phyloP scores from a whole-genome alignment of 2,329 filamentous ascomycete species.

The Colletotrichum kahawae region DNA sequence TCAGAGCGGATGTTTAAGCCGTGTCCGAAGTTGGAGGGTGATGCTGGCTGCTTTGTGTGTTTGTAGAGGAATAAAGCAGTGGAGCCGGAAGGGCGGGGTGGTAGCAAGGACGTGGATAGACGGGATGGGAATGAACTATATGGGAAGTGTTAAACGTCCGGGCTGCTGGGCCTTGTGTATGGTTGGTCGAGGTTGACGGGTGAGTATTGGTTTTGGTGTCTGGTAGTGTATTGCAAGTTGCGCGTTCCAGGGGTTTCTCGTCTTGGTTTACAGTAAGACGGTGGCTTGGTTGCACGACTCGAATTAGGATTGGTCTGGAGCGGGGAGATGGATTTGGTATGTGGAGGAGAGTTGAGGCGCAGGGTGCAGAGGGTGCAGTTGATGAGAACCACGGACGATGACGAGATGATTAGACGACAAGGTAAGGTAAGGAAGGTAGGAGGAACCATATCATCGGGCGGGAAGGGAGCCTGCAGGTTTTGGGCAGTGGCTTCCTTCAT shows the following conservation, averaged over 20 bases:
- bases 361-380: neutral
- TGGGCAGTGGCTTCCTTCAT: constrained; percentile 9
- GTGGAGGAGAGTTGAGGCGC: constrained; percentile 2
- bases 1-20: neutral
- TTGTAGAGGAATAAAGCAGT: constrained; percentile 9
- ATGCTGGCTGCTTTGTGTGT: neutral
- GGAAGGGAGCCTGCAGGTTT: constrained; percentile 19
- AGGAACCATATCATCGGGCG: constrained; percentile 1
- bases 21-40: constrained; percentile 8
- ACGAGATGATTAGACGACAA: neutral
- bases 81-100: constrained; percentile 5
- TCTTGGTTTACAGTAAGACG: constrained; percentile 12
- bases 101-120: neutral
- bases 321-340: neutral
- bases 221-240: neutral
- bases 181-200: neutral
- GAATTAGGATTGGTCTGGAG: neutral
- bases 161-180: neutral
- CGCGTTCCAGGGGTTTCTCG: neutral
- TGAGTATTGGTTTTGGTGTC: neutral
- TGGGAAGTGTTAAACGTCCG: constrained; percentile 2
- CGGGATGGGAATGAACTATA: constrained; percentile 18
- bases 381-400: neutral
- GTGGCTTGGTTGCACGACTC: constrained; percentile 13
- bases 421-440: neutral